phyloP scores from a whole-genome alignment of 352 stramenopile species.

The Pythium pyrilobum region DNA sequence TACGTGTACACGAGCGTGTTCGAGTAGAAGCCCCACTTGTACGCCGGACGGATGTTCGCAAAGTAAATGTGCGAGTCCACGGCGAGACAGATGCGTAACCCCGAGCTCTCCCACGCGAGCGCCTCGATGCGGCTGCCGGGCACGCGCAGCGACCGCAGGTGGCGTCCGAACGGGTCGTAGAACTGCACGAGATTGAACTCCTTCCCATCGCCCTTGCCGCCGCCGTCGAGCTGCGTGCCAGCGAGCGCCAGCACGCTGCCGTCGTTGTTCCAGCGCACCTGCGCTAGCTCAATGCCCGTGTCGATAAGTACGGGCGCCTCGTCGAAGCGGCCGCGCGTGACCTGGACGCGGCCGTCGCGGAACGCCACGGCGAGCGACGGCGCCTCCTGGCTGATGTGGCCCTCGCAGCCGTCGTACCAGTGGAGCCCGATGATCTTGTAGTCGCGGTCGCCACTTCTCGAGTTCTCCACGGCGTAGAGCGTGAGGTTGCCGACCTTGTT shows the following conservation, averaged over 20 bases:
- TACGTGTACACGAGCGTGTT: conserved; percentile 91
- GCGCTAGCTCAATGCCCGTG: conserved; percentile 80
- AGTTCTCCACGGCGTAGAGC: conserved; percentile 69
- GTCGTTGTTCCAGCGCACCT: conserved; percentile 90
- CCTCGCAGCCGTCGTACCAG: conserved; percentile 86
- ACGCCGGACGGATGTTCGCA: conserved; percentile 90
- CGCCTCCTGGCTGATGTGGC: conserved; percentile 83
- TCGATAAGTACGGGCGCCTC: conserved; percentile 88
- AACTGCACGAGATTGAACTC: conserved; percentile 90
- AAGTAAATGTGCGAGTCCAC: conserved; percentile 96
- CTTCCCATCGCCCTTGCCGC: conserved; percentile 27
- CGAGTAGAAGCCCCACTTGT: conserved; percentile 89
- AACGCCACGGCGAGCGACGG: conserved; percentile 91
- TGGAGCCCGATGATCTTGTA: conserved; percentile 82
- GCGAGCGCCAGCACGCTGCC: conserved; percentile 88
- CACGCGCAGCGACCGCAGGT: conserved; percentile 85
- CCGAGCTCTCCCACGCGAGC: conserved; percentile 89
- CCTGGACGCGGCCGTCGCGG: conserved; percentile 88
- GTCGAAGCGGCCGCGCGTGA: conserved; percentile 85
- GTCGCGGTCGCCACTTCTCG: conserved; percentile 28
- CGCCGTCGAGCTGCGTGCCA: conserved; percentile 46
- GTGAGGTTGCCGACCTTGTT: conserved; percentile 81
- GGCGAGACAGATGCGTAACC: conserved; percentile 88
- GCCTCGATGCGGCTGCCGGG: conserved; percentile 83
- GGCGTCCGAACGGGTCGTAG: conserved; percentile 85